Evolutionary conservation across 495 filamentous ascomycete species (phyloP).

Genomic region (Lophiostoma macrostomum): DNA sequence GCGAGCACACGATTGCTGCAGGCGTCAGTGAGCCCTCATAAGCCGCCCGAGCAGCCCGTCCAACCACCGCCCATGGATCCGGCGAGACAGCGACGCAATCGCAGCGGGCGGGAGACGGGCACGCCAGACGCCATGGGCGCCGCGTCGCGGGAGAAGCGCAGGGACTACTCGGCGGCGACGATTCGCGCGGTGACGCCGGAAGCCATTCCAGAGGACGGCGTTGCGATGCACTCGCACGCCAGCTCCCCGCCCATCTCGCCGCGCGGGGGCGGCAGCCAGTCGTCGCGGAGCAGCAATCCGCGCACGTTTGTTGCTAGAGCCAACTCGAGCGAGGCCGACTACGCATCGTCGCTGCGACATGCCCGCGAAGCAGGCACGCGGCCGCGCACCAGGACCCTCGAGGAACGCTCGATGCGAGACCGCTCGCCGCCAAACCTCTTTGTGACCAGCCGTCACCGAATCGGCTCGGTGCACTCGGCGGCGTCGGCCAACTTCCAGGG

Average conservation of each 20-base stretch:
- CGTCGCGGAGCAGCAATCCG: slow-evolving; percentile 20
- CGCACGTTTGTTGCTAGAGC: slow-evolving; percentile 29
- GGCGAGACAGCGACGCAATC: slow-evolving; percentile 12
- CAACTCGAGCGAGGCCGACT: slow-evolving; percentile 32
- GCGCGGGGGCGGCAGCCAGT: slow-evolving; percentile 11
- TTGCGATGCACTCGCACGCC: slow-evolving; percentile 14
- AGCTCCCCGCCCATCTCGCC: slow-evolving; percentile 30
- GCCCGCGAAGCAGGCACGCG: slow-evolving; percentile 29
- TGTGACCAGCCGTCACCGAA: slow-evolving; percentile 38
- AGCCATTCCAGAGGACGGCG: slow-evolving; percentile 33
- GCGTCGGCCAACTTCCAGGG: slow-evolving; percentile 30
- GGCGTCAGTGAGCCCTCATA: slow-evolving; percentile 2
- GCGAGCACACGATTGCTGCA: neutral
- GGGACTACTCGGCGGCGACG: slow-evolving; percentile 25
- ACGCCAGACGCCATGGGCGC: slow-evolving; percentile 4
- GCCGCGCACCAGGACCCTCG: slow-evolving; percentile 43
- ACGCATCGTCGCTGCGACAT: slow-evolving; percentile 19
- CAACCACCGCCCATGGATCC: slow-evolving; percentile 24
- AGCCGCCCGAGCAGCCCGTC: neutral
- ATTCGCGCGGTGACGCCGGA: slow-evolving; percentile 40
- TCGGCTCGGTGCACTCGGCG: slow-evolving; percentile 41
- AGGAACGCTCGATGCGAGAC: slow-evolving; percentile 38
- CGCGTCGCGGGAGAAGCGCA: slow-evolving; percentile 10
- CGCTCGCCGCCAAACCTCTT: slow-evolving; percentile 35
- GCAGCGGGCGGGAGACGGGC: slow-evolving; percentile 20